Evolutionary conservation across 129 eudicot genomes (phyloP).

Genomic region (Chrysanthemum makinoi): DNA sequence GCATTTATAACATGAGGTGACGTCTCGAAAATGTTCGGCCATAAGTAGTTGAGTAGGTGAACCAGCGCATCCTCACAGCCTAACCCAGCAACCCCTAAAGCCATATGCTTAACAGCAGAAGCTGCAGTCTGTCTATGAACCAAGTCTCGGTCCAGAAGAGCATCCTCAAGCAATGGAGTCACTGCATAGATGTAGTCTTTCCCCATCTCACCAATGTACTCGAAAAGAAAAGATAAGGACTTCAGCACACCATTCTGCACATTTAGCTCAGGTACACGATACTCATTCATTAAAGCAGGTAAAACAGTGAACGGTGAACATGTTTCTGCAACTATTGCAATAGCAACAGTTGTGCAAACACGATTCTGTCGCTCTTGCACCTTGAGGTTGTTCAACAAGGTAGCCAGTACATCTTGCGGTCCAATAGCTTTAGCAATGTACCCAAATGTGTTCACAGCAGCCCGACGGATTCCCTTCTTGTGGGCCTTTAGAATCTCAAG

Average conservation of each 20-base stretch:
- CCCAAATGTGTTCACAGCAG: constrained; percentile 96
- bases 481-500: constrained; percentile 98
- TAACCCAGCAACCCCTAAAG: constrained; percentile 86
- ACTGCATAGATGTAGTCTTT: constrained; percentile 94
- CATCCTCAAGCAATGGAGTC: constrained; percentile 90
- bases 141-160: constrained; percentile 90
- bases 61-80: constrained; percentile 92
- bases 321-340: constrained; percentile 96
- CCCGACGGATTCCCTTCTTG: constrained; percentile 93
- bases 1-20: constrained; percentile 94
- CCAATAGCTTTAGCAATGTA: constrained; percentile 98
- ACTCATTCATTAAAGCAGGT: constrained; percentile 95
- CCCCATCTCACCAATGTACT: constrained; percentile 96
- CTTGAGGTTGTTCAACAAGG: constrained; percentile 81
- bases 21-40: constrained; percentile 97
- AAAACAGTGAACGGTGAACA: constrained; percentile 93
- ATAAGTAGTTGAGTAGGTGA: constrained; percentile 78
- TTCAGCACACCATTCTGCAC: constrained; percentile 94
- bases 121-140: constrained; percentile 95
- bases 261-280: constrained; percentile 92
- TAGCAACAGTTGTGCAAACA: constrained; percentile 97
- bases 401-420: constrained; percentile 92
- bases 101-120: constrained; percentile 93
- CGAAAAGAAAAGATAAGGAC: constrained; percentile 80
- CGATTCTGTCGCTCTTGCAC: constrained; percentile 98